These are phyloP conservation scores for Trypanosoma avium DNA, from an alignment of 208 protist species.

Conservation along the genomic window DNA sequence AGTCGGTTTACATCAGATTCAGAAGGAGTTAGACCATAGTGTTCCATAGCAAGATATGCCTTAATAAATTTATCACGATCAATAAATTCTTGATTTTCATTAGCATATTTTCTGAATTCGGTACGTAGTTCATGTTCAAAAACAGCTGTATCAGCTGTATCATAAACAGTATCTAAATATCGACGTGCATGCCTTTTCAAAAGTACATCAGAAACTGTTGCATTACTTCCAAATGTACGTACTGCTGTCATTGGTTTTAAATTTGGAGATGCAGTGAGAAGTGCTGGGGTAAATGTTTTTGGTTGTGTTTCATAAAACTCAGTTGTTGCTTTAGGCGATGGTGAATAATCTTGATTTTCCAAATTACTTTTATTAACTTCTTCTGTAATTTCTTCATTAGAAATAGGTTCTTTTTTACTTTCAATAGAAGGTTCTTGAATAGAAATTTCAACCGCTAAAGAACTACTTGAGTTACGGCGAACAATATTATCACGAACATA, in stretches of 20 bases:
- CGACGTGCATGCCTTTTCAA: slow-evolving; percentile 19
- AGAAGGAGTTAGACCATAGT: slow-evolving; percentile 69
- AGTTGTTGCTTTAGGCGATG: not conserved
- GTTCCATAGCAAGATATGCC: slow-evolving; percentile 72
- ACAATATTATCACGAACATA: slow-evolving; percentile 37
- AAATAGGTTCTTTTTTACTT: not conserved
- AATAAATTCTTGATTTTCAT: slow-evolving; percentile 55
- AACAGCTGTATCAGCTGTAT: slow-evolving; percentile 18
- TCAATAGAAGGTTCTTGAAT: not conserved
- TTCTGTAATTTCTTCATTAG: not conserved
- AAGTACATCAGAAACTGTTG: slow-evolving; percentile 20
- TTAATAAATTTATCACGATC: slow-evolving; percentile 73
- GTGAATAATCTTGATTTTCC: not conserved
- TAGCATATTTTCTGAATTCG: slow-evolving; percentile 63
- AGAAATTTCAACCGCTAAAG: slow-evolving; percentile 8
- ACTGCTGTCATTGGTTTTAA: not conserved
- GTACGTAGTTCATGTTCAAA: slow-evolving; percentile 64
- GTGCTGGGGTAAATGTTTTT: not conserved
- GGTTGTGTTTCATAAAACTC: not conserved
- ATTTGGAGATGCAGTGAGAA: not conserved
- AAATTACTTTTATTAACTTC: not conserved
- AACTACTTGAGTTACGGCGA: slow-evolving; percentile 8
- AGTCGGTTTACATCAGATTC: slow-evolving; percentile 47
- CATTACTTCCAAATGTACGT: slow-evolving; percentile 1
- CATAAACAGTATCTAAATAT: slow-evolving; percentile 17